Conservation (phyloP, 805 yeast species). For the Saccharomyces mikatae region DNA sequence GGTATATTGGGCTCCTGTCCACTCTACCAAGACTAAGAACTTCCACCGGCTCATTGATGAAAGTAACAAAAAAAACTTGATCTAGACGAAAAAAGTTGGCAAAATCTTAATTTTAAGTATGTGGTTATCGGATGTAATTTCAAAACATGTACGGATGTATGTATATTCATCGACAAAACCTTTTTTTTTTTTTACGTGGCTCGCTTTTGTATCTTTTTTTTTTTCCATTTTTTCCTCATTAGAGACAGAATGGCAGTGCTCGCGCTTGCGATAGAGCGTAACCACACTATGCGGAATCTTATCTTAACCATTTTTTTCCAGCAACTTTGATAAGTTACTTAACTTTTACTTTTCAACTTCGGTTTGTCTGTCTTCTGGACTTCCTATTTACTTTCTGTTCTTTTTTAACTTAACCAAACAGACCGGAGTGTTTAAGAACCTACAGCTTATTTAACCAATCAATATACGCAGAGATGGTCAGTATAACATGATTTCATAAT, state of each 20-base stretch:
- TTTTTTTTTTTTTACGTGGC: background rate
- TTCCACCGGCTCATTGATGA: background rate
- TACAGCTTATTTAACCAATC: conserved; percentile 20
- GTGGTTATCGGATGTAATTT: background rate
- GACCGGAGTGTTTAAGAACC: conserved; percentile 84
- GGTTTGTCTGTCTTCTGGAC: background rate
- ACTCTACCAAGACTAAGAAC: background rate
- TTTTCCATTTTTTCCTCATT: background rate
- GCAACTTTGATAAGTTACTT: background rate
- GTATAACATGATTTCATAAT: conserved; percentile 37
- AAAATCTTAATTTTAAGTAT: background rate
- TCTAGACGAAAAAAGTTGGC: background rate
- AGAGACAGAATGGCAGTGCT: background rate
- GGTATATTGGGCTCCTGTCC: background rate
- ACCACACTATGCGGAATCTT: background rate
- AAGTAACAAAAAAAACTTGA: background rate
- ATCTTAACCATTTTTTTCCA: background rate
- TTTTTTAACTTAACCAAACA: conserved; percentile 13
- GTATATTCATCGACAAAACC: background rate
- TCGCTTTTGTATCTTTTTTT: background rate
- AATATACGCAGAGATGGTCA: conserved; percentile 94
- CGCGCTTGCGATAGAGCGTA: background rate
- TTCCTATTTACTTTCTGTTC: background rate
- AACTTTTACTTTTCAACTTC: background rate
- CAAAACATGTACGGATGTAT: background rate